Evolutionary conservation across 2,329 filamentous ascomycete genomes (phyloP), one percentile per base, ranked within the genome.

Genomic region (Scedosporium dehoogii): DNA sequence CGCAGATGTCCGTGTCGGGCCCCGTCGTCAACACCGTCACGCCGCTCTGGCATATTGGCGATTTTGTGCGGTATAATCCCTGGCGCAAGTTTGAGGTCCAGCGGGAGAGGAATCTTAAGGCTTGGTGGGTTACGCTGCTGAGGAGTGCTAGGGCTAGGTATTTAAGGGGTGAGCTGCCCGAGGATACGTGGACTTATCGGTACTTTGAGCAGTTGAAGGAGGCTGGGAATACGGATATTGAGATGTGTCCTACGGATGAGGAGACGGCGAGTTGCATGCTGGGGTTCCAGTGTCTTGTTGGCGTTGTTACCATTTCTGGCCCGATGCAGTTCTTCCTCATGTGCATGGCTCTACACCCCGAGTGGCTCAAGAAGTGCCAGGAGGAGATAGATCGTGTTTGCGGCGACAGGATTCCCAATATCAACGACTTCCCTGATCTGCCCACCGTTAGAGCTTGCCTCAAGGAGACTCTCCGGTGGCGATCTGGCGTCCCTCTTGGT

Each of bases 391-490:
- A 86, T 65, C 71, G 75, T 7, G 79, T 84, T 1, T 82, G 80
- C 62, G 81, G 81, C 16, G 76, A 81, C 63, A 75, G 79, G 21
- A 75, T 84, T 72, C 82, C 83, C 0, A 78, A 72, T 14, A 75
- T 80, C 41, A 72, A 73, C 6, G 81, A 85, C 67, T 79, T 78
- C 66, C 71, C 78, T 2, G 70, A 77, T 16, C 71, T 85, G 21
- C 82, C 83, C 0, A 81, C 75, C 0, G 75, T 85, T 9, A 74
- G 82, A 16, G 82, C 82, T 1, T 81, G 81, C 51, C 71, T 85
- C 27, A 84, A 85, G 70, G 83, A 86, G 71, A 81, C 80, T 14
- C 69, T 84, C n/a, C 73, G 83, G 55, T 85, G 82, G 82, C 74
- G 81, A 60, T 83, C 82, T 4, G 78, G 81, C 42, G 80, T 84